Evolutionary conservation across 495 filamentous ascomycete genomes (phyloP).

Genomic region (Ascodesmis nigricans): DNA sequence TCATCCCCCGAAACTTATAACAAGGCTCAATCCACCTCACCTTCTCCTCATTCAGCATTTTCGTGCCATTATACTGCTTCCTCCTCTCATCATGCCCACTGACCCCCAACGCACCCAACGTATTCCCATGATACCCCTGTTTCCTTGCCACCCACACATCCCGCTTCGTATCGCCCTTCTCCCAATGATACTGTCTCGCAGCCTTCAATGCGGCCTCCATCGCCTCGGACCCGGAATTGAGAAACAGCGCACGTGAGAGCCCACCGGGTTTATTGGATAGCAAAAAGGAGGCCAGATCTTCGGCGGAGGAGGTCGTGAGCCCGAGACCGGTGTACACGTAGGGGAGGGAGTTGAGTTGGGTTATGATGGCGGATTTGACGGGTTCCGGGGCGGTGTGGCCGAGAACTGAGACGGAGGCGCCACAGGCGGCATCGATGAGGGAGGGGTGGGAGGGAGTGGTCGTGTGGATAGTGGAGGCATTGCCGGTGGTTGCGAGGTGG

Average conservation of each 20-base stretch:
- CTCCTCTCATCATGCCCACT: slow-evolving; percentile 42
- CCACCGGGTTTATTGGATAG: slow-evolving; percentile 3
- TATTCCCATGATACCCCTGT: slow-evolving; percentile 57
- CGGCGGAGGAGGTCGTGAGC: slow-evolving; percentile 8
- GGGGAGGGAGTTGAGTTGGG: background rate
- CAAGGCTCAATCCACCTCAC: slow-evolving; percentile 27
- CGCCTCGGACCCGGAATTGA: slow-evolving; percentile 39
- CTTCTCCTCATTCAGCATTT: slow-evolving; percentile 30
- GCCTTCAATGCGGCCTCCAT: slow-evolving; percentile 49
- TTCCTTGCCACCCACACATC: slow-evolving; percentile 42
- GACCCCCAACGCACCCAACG: slow-evolving; percentile 40
- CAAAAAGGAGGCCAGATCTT: slow-evolving; percentile 4
- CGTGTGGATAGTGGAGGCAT: background rate
- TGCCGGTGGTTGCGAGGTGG: background rate
- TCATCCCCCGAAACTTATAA: slow-evolving; percentile 24
- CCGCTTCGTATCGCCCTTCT: slow-evolving; percentile 25
- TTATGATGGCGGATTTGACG: slow-evolving; percentile 1
- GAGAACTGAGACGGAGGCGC: background rate
- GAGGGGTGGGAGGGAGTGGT: background rate
- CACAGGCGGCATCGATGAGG: background rate
- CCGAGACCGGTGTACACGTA: background rate
- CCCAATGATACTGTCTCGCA: slow-evolving; percentile 38
- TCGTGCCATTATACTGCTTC: slow-evolving; percentile 42
- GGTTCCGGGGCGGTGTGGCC: slow-evolving; percentile 1
- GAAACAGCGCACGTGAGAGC: slow-evolving; percentile 4